These are phyloP conservation scores for Stenogyne calaminthoides DNA, from an alignment of 305 asterid genomes.

Conservation along the genomic window DNA sequence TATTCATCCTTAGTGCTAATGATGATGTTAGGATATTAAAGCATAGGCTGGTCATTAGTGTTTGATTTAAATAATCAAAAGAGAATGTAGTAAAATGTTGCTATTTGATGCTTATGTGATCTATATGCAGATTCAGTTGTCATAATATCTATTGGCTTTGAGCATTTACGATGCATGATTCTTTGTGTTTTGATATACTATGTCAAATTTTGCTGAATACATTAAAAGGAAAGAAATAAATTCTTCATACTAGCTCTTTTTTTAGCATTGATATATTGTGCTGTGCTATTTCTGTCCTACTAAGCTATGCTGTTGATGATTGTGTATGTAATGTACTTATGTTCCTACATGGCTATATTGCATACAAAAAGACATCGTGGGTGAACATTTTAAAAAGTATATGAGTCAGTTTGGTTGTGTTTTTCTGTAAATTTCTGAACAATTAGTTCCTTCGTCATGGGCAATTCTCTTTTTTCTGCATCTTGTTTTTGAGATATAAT, in stretches of 20 bases:
- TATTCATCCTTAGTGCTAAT: constrained; percentile 2
- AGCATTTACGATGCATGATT: background rate
- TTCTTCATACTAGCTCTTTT: background rate
- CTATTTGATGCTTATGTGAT: background rate
- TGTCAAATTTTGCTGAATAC: no score
- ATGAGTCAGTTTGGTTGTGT: background rate
- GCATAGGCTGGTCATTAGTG: background rate
- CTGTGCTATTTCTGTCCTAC: background rate
- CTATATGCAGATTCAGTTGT: background rate
- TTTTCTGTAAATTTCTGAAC: background rate
- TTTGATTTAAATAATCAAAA: background rate
- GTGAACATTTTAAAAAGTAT: background rate
- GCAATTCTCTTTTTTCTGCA: background rate
- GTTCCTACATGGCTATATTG: background rate
- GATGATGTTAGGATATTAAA: background rate
- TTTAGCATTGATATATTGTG: background rate
- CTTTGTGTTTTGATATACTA: no score
- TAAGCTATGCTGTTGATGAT: background rate
- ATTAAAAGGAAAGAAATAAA: no score
- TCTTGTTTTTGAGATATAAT: constrained; percentile 13
- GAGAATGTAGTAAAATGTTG: background rate
- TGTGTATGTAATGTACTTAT: background rate
- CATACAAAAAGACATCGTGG: background rate
- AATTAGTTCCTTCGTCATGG: background rate
- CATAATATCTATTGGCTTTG: background rate